Evolutionary conservation across 2,329 filamentous ascomycete species (phyloP), one percentile per base, ranked within the genome.

Genomic region (Diaporthe sp.): DNA sequence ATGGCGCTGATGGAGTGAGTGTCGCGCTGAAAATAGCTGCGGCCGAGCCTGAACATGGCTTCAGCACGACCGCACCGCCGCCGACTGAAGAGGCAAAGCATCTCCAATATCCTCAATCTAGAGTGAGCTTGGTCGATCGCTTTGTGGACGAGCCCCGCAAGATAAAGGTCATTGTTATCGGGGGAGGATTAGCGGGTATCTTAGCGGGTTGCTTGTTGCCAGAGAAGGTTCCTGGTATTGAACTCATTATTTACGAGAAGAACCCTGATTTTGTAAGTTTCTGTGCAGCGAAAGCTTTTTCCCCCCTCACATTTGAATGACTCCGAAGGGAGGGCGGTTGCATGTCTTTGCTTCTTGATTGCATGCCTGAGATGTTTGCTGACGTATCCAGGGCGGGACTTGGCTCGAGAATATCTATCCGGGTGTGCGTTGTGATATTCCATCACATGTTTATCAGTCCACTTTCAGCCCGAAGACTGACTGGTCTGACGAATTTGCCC

Each of bases 401-500:
- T 90, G 88, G 88, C 85, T 87, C 66, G 87, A 89, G 75, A 90
- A 89, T 72, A 80, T 85, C 5, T 93, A 93, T 76, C 91, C 91
- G 0, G 92, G 74, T 45, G 90, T 93, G 0, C 85, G 91, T 55
- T 94, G 92, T 77, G 92, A 94, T 80, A 89, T 94, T 19, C 91
- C 92, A 0, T 89, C 92, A 0, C 91, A 93, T 80, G 91, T 92
- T 28, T 95, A 95, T 78, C 92, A 94, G 79, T 89, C 89, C 10
- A 91, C 90, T 0, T 94, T 94, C 80, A 86, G 87, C 9, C 91
- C 92, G 0, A 94, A 94, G 73, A 89, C 87, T 0, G 86, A 93
- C 77, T 95, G 93, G 93, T 88, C 87, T 0, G 91, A 94, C 77
- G 87, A 91, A 75, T 95, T 93, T 78, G 89, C 92, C 0, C 89